Conservation (phyloP, 139 green algal genomes). For the Chlorella sp. region DNA sequence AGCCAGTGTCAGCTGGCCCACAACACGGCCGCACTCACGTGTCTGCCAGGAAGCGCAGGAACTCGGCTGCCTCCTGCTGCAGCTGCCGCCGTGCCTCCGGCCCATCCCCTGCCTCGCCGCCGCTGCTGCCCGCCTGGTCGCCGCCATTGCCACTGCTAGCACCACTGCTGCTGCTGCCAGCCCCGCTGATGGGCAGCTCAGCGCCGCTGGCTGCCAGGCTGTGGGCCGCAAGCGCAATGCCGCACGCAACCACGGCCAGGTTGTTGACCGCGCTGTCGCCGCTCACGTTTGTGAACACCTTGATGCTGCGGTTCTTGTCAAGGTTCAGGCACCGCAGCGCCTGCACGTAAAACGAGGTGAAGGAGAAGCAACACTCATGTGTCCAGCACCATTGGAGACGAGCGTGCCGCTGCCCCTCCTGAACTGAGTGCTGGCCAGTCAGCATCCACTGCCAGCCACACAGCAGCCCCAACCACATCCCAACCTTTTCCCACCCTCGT, state of each 20-base stretch:
- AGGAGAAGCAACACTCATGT: no score
- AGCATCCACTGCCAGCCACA: background rate
- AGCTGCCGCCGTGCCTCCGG: conserved; percentile 1
- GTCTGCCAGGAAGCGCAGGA: background rate
- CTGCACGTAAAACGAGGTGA: no score
- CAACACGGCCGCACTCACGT: background rate
- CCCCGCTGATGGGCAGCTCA: background rate
- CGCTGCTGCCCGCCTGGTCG: background rate
- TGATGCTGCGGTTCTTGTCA: background rate
- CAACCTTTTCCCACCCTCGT: no score
- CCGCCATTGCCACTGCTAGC: no score
- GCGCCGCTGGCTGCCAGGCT: background rate
- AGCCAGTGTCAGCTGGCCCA: background rate
- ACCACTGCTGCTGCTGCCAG: background rate
- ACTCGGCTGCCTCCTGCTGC: background rate
- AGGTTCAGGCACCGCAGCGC: conserved; percentile 21
- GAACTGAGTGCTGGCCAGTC: no score
- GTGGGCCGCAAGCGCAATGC: conserved; percentile 9
- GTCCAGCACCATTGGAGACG: no score
- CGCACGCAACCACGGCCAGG: conserved; percentile 27
- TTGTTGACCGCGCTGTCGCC: background rate
- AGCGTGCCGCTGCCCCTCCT: no score
- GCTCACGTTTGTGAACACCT: conserved; percentile 26
- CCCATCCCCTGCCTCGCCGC: no score
- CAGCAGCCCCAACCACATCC: background rate